phyloP scores from a whole-genome alignment of 495 filamentous ascomycete species.

The Penicillium robsamsonii region DNA sequence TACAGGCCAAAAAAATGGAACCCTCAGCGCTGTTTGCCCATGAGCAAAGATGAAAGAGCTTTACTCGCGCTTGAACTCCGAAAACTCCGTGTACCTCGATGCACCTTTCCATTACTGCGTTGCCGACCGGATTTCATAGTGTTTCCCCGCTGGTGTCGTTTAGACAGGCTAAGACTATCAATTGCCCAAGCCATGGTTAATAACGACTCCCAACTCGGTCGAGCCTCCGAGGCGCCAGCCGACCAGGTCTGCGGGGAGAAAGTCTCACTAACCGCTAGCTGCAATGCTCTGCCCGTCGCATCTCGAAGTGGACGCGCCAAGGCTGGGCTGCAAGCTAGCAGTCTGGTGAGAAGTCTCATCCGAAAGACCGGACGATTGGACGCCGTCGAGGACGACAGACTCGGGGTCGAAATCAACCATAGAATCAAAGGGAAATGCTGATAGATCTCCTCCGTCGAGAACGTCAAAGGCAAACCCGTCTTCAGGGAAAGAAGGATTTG shows the following conservation, averaged over 20 bases:
- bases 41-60: conserved; percentile 36
- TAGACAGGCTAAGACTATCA: conserved; percentile 41
- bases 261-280: conserved; percentile 51
- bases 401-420: conserved; percentile 77
- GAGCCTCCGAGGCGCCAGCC: conserved; percentile 34
- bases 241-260: conserved; percentile 33
- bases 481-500: conserved; percentile 75
- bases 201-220: conserved; percentile 46
- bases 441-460: conserved; percentile 53
- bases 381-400: conserved; percentile 47
- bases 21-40: conserved; percentile 36
- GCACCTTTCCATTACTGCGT: conserved; percentile 36
- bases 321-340: conserved; percentile 80
- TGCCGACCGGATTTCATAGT: conserved; percentile 38
- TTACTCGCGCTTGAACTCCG: conserved; percentile 38
- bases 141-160: conserved; percentile 31
- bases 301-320: conserved; percentile 87
- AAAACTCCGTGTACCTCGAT: conserved; percentile 39
- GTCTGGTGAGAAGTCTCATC: conserved; percentile 55
- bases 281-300: conserved; percentile 89
- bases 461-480: conserved; percentile 70
- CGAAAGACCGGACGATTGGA: conserved; percentile 53
- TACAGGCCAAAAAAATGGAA: conserved; percentile 23
- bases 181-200: conserved; percentile 49
- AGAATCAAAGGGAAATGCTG: conserved; percentile 78